These are phyloP conservation scores for Podospora australis DNA, from an alignment of 495 filamentous ascomycete species.

Conservation along the genomic window DNA sequence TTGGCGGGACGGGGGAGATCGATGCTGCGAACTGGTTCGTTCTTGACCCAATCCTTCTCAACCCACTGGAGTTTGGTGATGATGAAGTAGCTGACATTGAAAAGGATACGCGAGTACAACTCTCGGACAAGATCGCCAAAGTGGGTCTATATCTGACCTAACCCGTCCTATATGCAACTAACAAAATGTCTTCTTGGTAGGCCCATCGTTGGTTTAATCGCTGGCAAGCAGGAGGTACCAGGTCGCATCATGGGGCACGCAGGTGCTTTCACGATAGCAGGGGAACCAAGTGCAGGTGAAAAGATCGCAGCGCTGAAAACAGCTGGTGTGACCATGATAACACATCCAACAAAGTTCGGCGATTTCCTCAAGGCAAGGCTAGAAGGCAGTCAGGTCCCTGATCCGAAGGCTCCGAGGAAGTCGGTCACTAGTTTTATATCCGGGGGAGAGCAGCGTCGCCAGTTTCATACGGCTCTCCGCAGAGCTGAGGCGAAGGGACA, in stretches of 20 bases:
- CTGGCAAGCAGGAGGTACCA: conserved; percentile 57
- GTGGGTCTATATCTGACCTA: conserved; percentile 31
- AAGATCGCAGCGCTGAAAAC: conserved; percentile 65
- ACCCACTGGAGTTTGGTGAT: background rate
- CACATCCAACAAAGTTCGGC: conserved; percentile 78
- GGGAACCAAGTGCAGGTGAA: conserved; percentile 56
- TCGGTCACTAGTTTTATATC: no score
- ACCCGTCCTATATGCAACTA: background rate
- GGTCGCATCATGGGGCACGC: conserved; percentile 86
- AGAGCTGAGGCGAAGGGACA: conserved; percentile 7
- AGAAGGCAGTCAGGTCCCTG: conserved; percentile 8
- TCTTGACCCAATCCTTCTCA: background rate
- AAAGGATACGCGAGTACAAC: conserved; percentile 56
- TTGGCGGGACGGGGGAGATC: conserved; percentile 75
- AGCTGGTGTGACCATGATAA: conserved; percentile 68
- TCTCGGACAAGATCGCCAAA: conserved; percentile 56
- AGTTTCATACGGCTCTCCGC: conserved; percentile 43
- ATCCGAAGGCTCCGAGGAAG: no score
- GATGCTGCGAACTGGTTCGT: conserved; percentile 66
- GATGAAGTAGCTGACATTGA: background rate
- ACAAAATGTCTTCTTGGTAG: conserved; percentile 30
- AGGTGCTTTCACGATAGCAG: conserved; percentile 65
- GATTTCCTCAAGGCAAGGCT: conserved; percentile 53
- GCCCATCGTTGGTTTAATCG: conserved; percentile 74
- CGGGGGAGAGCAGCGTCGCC: conserved; percentile 30